These are phyloP conservation scores for Isatis lusitanica DNA, from an alignment of 441 rosid genomes.

Conservation along the genomic window DNA sequence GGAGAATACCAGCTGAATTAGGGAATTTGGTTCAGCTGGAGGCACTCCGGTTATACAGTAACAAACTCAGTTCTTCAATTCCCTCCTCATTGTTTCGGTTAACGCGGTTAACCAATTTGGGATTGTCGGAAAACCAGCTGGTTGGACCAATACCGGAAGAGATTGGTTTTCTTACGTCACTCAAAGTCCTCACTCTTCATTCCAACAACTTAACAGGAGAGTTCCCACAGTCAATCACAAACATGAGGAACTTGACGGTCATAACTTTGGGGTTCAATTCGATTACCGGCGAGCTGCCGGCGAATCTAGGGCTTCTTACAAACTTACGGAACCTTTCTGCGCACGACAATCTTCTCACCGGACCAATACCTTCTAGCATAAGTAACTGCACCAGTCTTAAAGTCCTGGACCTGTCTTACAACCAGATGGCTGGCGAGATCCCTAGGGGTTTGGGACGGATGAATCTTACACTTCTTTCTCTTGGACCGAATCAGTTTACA, in stretches of 20 bases:
- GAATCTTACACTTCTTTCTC: slow-evolving; percentile 50
- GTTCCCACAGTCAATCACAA: slow-evolving; percentile 66
- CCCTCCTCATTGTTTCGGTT: slow-evolving; percentile 59
- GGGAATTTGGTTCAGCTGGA: slow-evolving; percentile 58
- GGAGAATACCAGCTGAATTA: slow-evolving; percentile 65
- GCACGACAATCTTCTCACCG: slow-evolving; percentile 55
- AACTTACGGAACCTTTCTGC: slow-evolving; percentile 64
- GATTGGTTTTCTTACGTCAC: slow-evolving; percentile 56
- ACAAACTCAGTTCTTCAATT: slow-evolving; percentile 61
- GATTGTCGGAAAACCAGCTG: slow-evolving; percentile 63
- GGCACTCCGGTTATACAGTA: slow-evolving; percentile 46
- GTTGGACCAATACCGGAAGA: slow-evolving; percentile 55
- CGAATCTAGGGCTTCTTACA: slow-evolving; percentile 58
- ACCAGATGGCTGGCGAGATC: slow-evolving; percentile 53
- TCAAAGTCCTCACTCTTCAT: slow-evolving; percentile 62
- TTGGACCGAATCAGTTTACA: slow-evolving; percentile 47
- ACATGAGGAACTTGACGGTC: slow-evolving; percentile 58
- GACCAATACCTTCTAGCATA: slow-evolving; percentile 73
- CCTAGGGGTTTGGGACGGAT: slow-evolving; percentile 60
- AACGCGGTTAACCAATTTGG: slow-evolving; percentile 53
- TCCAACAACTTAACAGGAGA: slow-evolving; percentile 59
- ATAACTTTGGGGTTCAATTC: slow-evolving; percentile 59
- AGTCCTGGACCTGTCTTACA: slow-evolving; percentile 40
- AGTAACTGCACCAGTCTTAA: slow-evolving; percentile 61
- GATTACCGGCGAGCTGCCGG: slow-evolving; percentile 65